Conservation (phyloP, 306 rosid genomes). For the Sicyos baderoa region DNA sequence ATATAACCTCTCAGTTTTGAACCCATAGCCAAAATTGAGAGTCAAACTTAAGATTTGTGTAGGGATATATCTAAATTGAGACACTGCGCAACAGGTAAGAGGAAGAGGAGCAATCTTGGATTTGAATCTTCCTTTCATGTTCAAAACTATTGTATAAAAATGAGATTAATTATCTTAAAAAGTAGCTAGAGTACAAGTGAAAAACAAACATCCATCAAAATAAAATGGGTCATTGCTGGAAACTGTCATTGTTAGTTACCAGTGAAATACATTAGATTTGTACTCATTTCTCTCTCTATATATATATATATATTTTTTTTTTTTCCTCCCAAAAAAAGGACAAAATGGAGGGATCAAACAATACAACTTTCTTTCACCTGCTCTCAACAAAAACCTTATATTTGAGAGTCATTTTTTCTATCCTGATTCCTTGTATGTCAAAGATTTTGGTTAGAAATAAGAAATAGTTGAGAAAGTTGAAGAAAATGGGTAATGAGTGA, state of each 20-base stretch:
- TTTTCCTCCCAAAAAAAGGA: too few species aligned
- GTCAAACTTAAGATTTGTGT: constrained; percentile 69
- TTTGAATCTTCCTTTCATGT: too few species aligned
- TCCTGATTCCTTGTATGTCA: constrained; percentile 8
- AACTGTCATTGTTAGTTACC: too few species aligned
- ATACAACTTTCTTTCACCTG: constrained; percentile 9
- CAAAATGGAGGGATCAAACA: too few species aligned
- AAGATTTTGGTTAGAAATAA: neutral
- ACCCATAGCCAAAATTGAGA: constrained; percentile 59
- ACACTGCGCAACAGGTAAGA: constrained; percentile 16
- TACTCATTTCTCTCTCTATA: too few species aligned
- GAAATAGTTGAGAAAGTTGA: constrained; percentile 4
- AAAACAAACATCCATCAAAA: neutral
- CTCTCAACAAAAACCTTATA: constrained; percentile 16
- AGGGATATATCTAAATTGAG: constrained; percentile 57
- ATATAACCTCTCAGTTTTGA: constrained; percentile 24
- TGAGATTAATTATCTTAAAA: too few species aligned
- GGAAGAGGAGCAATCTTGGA: too few species aligned
- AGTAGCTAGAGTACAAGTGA: neutral
- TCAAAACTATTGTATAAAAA: too few species aligned
- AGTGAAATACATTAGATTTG: neutral
- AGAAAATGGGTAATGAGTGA: constrained; percentile 14
- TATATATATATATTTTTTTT: too few species aligned
- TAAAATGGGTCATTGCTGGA: neutral
- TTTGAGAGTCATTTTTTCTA: neutral